These are phyloP conservation scores for Trifolium fragiferum DNA, from an alignment of 306 rosid genomes.

Conservation along the genomic window DNA sequence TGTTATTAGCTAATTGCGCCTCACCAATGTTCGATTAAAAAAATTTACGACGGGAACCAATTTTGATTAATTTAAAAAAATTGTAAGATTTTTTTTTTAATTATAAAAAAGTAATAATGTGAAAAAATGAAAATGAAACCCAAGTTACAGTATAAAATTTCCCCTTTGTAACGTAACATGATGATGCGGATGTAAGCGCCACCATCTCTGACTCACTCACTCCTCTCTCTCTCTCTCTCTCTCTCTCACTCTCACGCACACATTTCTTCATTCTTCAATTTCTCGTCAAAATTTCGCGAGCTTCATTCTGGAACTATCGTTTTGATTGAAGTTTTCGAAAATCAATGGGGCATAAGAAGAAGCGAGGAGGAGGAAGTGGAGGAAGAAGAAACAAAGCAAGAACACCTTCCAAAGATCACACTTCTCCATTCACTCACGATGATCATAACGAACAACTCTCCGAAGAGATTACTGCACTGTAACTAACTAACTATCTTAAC, in stretches of 20 bases:
- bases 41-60: too few relatives aligned
- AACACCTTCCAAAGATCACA: slow-evolving; percentile 66
- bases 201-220: slow-evolving; percentile 17
- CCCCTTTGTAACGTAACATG: neutral
- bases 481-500: slow-evolving; percentile 34
- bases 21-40: too few relatives aligned
- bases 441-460: slow-evolving; percentile 79
- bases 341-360: slow-evolving; percentile 87
- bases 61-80: too few relatives aligned
- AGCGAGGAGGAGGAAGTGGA: slow-evolving; percentile 60
- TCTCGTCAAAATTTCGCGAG: slow-evolving; percentile 9
- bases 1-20: too few relatives aligned
- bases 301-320: neutral
- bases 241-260: neutral
- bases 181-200: slow-evolving; percentile 3
- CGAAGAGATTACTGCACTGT: slow-evolving; percentile 94
- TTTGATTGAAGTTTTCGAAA: slow-evolving; percentile 12
- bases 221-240: too few relatives aligned
- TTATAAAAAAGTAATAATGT: too few relatives aligned
- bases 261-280: slow-evolving; percentile 7
- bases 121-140: too few relatives aligned
- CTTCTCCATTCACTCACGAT: slow-evolving; percentile 44
- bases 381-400: slow-evolving; percentile 72
- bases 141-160: too few relatives aligned
- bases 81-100: too few relatives aligned